Percentiles rank a stretch among this genome's conserved stretches.
Conservation (phyloP, 768 basidiomycete species). For the Chlorophyllum brunneum region DNA sequence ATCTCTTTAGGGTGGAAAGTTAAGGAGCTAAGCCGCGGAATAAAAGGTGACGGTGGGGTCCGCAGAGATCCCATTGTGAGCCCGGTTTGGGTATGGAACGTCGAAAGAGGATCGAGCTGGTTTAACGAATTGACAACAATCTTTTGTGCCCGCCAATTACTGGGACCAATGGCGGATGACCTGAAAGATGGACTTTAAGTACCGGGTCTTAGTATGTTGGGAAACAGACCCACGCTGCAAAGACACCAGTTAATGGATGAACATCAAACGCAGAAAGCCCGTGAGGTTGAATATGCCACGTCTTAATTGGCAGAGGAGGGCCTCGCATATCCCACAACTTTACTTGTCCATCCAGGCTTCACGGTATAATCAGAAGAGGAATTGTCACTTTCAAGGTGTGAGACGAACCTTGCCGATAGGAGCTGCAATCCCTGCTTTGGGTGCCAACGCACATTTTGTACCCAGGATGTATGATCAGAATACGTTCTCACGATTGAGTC, state of each 20-base stretch:
- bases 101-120: constrained; percentile 28
- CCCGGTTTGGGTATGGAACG: constrained; percentile 40
- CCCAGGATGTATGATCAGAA: constrained; percentile 77
- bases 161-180: constrained; percentile 44
- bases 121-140: constrained; percentile 49
- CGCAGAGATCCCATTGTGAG: constrained; percentile 42
- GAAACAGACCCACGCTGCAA: constrained; percentile 66
- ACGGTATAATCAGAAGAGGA: neutral
- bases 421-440: constrained; percentile 64
- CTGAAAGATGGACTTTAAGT: constrained; percentile 21
- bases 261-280: constrained; percentile 86
- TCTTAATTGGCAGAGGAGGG: constrained; percentile 50
- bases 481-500: constrained; percentile 80
- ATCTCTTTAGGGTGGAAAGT: constrained; percentile 75
- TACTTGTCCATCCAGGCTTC: constrained; percentile 83
- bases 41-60: constrained; percentile 38
- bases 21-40: constrained; percentile 49
- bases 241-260: constrained; percentile 78
- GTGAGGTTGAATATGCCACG: constrained; percentile 61
- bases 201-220: neutral
- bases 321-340: constrained; percentile 88
- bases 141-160: constrained; percentile 56
- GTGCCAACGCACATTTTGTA: constrained; percentile 88
- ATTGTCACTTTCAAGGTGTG: neutral
- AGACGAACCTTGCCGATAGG: constrained; percentile 76